These are phyloP conservation scores for Danielia oregonensis DNA, from an alignment of 805 yeast genomes.

Conservation along the genomic window DNA sequence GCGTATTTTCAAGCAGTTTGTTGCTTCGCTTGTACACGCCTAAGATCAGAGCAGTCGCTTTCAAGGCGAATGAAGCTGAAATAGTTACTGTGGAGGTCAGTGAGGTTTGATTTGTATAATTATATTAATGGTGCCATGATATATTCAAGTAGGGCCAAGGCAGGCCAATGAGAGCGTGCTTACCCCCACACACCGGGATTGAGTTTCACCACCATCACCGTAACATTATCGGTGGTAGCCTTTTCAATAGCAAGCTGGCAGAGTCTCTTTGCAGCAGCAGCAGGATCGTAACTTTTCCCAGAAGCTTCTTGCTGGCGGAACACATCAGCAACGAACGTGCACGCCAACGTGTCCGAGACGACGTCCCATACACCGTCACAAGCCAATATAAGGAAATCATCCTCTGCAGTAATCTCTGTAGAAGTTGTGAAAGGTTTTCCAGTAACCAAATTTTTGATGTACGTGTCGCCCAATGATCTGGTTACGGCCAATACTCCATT, in stretches of 20 bases:
- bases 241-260: conserved; percentile 72
- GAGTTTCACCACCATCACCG: conserved; percentile 81
- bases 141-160: background rate
- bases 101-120: background rate
- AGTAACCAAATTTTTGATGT: conserved; percentile 82
- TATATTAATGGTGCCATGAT: background rate
- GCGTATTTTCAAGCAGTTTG: conserved; percentile 56
- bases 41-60: conserved; percentile 16
- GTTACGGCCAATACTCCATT: conserved; percentile 96
- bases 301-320: conserved; percentile 27
- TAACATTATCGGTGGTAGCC: conserved; percentile 85
- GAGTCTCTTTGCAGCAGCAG: conserved; percentile 61
- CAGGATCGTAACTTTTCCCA: conserved; percentile 39
- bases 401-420: conserved; percentile 63
- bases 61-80: background rate
- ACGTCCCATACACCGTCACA: conserved; percentile 99
- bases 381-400: conserved; percentile 82
- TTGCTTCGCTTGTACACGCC: conserved; percentile 48
- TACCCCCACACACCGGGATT: too few species aligned
- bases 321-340: conserved; percentile 57
- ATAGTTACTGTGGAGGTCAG: background rate
- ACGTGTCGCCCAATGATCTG: conserved; percentile 88
- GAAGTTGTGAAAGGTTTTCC: conserved; percentile 92
- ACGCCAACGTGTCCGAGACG: conserved; percentile 78
- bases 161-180: too few species aligned